Conservation (phyloP, 129 eudicot genomes). For the Pseudognaphalium luteoalbum region DNA sequence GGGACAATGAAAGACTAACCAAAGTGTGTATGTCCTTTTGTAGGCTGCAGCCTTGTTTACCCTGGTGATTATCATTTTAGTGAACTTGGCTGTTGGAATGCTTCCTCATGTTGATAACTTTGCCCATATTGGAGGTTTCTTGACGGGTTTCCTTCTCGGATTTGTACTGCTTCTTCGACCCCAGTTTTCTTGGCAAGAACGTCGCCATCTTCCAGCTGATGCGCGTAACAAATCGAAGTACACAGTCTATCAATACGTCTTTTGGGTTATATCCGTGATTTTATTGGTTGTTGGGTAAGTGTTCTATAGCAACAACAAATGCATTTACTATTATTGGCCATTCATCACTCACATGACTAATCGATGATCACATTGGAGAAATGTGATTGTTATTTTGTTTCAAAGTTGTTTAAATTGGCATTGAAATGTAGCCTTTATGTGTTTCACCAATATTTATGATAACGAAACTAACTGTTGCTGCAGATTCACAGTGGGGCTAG, state of each 20-base stretch:
- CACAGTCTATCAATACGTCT: constrained; percentile 51
- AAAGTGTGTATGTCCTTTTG: neutral
- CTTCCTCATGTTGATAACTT: constrained; percentile 93
- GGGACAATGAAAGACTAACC: neutral
- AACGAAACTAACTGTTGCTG: neutral
- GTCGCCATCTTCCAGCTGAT: constrained; percentile 44
- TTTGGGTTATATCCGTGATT: constrained; percentile 50
- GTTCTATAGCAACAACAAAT: neutral
- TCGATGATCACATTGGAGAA: neutral
- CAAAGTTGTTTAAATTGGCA: neutral
- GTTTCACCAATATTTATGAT: too few relatives aligned
- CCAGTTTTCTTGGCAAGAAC: constrained; percentile 74
- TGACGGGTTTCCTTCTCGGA: constrained; percentile 78
- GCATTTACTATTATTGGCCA: neutral
- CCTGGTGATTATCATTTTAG: constrained; percentile 59
- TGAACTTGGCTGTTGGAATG: constrained; percentile 85
- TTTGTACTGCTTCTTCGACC: constrained; percentile 72
- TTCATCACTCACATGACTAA: neutral
- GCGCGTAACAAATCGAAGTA: constrained; percentile 61
- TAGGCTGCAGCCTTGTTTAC: constrained; percentile 85
- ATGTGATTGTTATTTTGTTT: neutral
- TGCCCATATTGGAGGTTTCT: constrained; percentile 86
- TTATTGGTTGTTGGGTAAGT: constrained; percentile 76
- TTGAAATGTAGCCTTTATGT: neutral
- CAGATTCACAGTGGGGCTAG: constrained; percentile 68